Conservation (phyloP, 1,284 basidiomycete genomes). For the Trametes sp. region DNA sequence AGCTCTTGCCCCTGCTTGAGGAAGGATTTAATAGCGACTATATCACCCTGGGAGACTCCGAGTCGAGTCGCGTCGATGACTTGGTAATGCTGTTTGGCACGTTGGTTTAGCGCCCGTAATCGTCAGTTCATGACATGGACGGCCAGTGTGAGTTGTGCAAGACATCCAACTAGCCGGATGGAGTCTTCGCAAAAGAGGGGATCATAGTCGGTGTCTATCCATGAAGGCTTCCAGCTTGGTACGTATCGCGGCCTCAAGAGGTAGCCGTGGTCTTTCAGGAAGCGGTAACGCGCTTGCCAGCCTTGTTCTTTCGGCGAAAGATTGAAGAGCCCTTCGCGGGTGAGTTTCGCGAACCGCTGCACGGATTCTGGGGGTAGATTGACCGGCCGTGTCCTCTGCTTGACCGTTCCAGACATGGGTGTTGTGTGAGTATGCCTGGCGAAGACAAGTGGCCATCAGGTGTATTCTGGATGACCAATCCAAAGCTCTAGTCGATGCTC, state of each 20-base stretch:
- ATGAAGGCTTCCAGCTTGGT: conserved; percentile 13
- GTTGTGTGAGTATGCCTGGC: neutral
- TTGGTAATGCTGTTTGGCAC: conserved; percentile 8
- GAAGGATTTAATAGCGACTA: conserved; percentile 36
- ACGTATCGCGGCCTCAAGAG: conserved; percentile 16
- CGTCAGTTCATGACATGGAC: neutral
- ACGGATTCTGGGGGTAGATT: neutral
- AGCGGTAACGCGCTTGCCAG: conserved; percentile 7
- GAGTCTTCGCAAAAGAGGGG: conserved; percentile 18
- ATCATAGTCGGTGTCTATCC: conserved; percentile 2
- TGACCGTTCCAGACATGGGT: neutral
- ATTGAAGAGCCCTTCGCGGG: neutral
- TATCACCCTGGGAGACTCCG: conserved; percentile 13
- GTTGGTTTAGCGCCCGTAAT: neutral
- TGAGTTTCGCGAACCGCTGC: neutral
- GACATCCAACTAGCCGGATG: neutral
- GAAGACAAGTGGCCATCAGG: neutral
- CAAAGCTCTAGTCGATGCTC: no score
- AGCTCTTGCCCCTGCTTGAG: conserved; percentile 16
- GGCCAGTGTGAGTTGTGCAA: neutral
- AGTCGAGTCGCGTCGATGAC: conserved; percentile 38
- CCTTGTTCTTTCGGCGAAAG: neutral
- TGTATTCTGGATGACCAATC: no score
- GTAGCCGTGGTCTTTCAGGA: conserved; percentile 10
- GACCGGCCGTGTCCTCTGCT: neutral